These are phyloP conservation scores for Penicillium sp. DNA, from an alignment of 2,329 filamentous ascomycete species.

Conservation along the genomic window DNA sequence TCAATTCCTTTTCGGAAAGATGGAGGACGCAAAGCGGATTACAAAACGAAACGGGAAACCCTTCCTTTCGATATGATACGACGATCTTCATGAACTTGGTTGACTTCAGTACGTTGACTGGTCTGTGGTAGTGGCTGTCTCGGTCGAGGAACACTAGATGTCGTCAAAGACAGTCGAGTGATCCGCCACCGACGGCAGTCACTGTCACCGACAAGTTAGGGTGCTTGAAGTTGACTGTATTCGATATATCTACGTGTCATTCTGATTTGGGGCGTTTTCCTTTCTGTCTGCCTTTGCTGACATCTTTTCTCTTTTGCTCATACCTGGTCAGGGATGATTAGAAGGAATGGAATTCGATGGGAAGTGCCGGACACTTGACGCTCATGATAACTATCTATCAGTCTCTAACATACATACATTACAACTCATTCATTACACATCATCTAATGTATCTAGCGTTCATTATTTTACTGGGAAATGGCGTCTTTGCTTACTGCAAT, in stretches of 20 bases:
- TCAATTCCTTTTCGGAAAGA: neutral
- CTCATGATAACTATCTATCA: neutral
- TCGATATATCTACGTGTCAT: neutral
- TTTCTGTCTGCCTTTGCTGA: neutral
- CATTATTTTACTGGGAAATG: neutral
- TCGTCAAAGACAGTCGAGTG: neutral
- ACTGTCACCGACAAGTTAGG: slow-evolving; percentile 1
- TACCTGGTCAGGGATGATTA: neutral
- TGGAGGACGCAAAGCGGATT: neutral
- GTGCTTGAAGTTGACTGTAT: neutral
- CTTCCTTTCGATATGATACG: neutral
- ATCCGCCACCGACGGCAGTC: slow-evolving; percentile 1
- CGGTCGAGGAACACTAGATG: neutral
- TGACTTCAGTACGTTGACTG: neutral
- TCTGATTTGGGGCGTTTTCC: neutral
- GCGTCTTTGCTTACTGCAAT: neutral
- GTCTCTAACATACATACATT: neutral
- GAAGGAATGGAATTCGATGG: neutral
- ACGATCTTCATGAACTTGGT: neutral
- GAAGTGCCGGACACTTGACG: neutral
- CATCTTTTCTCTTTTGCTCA: neutral
- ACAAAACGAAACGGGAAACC: neutral
- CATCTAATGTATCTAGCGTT: neutral
- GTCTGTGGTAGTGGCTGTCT: slow-evolving; percentile 8
- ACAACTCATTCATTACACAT: neutral